Evolutionary conservation across 2,329 filamentous ascomycete genomes (phyloP).

Genomic region (Fusarium oligoseptatum): DNA sequence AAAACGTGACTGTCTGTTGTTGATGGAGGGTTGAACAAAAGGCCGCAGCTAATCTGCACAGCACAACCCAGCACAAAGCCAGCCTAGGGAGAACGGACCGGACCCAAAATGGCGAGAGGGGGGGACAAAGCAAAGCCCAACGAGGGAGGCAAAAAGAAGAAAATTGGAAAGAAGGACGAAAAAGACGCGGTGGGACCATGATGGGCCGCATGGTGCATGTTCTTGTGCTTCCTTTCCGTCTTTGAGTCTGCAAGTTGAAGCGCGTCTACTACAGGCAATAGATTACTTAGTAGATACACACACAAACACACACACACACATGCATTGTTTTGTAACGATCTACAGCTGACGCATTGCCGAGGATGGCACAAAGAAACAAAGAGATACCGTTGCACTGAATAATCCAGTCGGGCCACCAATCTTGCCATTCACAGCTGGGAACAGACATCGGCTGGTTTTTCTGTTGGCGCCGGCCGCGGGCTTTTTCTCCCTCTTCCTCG

Average conservation of each 20-base stretch:
- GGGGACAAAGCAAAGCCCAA: slow-evolving; percentile 8
- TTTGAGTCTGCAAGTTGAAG: neutral
- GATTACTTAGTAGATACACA: neutral
- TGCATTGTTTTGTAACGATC: neutral
- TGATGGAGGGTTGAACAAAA: slow-evolving; percentile 30
- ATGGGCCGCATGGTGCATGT: slow-evolving; percentile 9
- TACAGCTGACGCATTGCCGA: neutral
- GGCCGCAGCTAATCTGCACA: slow-evolving; percentile 26
- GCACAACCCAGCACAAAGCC: slow-evolving; percentile 5
- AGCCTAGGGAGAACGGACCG: neutral
- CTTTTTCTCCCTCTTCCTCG: slow-evolving; percentile 15
- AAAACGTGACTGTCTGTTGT: slow-evolving; percentile 14
- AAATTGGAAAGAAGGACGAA: slow-evolving; percentile 25
- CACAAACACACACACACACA: neutral
- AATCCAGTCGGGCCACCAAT: slow-evolving; percentile 22
- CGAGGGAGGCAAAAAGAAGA: slow-evolving; percentile 11
- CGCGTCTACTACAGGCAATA: neutral
- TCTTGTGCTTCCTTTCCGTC: neutral
- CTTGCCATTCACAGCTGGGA: slow-evolving; percentile 19
- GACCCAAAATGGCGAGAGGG: neutral
- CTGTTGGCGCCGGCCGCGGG: slow-evolving; percentile 34
- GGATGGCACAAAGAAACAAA: neutral
- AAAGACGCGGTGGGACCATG: slow-evolving; percentile 11
- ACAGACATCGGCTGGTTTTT: slow-evolving; percentile 31
- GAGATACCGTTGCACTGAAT: neutral